Evolutionary conservation across 1,284 basidiomycete species (phyloP).

Genomic region (Trichosporon sp.): DNA sequence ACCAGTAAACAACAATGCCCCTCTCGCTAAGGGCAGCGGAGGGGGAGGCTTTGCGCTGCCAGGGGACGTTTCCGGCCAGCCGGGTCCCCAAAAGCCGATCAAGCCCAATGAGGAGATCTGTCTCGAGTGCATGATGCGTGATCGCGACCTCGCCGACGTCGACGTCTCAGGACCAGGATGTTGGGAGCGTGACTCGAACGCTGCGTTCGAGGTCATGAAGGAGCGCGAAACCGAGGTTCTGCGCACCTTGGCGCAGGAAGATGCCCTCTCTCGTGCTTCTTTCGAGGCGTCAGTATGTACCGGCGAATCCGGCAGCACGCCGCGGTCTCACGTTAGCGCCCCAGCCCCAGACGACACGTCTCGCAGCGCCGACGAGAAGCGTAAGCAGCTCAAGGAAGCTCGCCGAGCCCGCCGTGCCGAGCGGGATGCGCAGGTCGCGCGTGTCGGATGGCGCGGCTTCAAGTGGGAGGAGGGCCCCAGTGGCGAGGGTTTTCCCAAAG

Average conservation of each 20-base stretch:
- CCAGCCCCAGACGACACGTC: conserved; percentile 20
- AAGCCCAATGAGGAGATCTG: conserved; percentile 70
- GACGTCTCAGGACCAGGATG: conserved; percentile 80
- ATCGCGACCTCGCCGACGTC: conserved; percentile 97
- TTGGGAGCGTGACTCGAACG: conserved; percentile 91
- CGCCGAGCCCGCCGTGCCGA: conserved; percentile 35
- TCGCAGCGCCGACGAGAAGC: conserved; percentile 15
- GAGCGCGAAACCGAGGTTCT: conserved; percentile 64
- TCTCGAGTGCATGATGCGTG: conserved; percentile 97
- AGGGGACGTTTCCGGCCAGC: background rate
- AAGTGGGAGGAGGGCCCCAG: conserved; percentile 50
- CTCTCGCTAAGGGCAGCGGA: conserved; percentile 12
- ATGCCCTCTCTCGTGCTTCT: conserved; percentile 22
- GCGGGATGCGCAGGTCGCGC: conserved; percentile 37
- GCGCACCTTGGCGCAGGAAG: conserved; percentile 32
- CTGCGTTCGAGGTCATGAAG: conserved; percentile 74
- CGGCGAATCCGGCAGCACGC: conserved; percentile 23
- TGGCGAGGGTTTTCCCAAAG: conserved; percentile 49
- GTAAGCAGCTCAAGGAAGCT: conserved; percentile 27
- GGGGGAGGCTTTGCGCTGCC: conserved; percentile 3
- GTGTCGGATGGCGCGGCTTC: conserved; percentile 53
- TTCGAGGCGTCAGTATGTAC: conserved; percentile 26
- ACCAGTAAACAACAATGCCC: conserved; percentile 12
- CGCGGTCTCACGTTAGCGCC: conserved; percentile 23
- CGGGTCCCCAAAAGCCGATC: background rate